Evolutionary conservation across 495 filamentous ascomycete genomes (phyloP).

Genomic region (Hypoxylon trugodes): DNA sequence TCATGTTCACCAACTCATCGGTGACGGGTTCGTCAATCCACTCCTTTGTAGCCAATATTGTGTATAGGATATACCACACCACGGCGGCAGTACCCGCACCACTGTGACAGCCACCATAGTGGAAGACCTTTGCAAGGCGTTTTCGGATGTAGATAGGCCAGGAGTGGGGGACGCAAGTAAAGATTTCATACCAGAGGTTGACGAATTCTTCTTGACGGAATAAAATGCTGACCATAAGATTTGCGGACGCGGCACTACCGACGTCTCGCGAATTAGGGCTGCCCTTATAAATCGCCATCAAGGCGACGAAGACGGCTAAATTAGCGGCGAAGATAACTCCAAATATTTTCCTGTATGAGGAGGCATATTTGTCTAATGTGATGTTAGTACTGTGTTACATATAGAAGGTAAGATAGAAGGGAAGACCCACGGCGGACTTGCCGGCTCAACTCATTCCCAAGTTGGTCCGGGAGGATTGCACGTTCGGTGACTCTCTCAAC

Average conservation of each 20-base stretch:
- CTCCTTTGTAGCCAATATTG: conserved; percentile 58
- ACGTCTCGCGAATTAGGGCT: conserved; percentile 42
- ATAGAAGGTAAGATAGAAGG: not conserved
- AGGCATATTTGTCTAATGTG: conserved; percentile 43
- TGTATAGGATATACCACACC: conserved; percentile 70
- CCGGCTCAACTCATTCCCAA: conserved; percentile 37
- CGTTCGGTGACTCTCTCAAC: conserved; percentile 28
- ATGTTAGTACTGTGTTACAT: conserved; percentile 19
- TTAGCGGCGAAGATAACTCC: conserved; percentile 41
- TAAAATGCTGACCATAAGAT: conserved; percentile 59
- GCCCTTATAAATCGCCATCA: conserved; percentile 29
- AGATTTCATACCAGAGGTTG: conserved; percentile 72
- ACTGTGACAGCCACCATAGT: conserved; percentile 80
- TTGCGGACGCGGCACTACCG: conserved; percentile 55
- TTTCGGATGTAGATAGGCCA: conserved; percentile 70
- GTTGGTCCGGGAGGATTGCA: conserved; percentile 38
- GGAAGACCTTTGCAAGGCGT: conserved; percentile 76
- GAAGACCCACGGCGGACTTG: conserved; percentile 40
- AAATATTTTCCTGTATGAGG: conserved; percentile 44
- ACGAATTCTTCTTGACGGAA: conserved; percentile 80
- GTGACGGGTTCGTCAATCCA: conserved; percentile 45
- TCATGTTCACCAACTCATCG: conserved; percentile 45
- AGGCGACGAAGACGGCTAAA: conserved; percentile 35
- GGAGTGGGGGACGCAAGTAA: conserved; percentile 62
- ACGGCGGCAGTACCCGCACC: conserved; percentile 73